Evolutionary conservation across 202 grass and related monocot genomes (phyloP), one percentile per base, ranked within the genome.

Genomic region (Zizania palustris): DNA sequence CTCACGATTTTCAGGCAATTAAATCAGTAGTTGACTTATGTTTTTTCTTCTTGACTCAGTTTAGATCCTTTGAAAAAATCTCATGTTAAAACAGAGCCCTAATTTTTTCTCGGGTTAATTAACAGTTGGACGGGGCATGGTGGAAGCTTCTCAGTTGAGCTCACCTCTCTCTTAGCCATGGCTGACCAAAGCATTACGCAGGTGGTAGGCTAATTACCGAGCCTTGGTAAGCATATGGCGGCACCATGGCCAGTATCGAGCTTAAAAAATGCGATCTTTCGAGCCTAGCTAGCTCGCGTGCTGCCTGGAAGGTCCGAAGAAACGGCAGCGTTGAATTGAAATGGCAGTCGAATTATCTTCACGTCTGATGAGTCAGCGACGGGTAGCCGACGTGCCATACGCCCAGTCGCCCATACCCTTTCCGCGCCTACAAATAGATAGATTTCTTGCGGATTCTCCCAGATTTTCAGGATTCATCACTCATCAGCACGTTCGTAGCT

Each of bases 351-450:
- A 28, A 28, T 28, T 28, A 38, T 63, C 45, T 65, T 83, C 62
- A 18, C 57, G 67, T 19, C 15, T 6, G 41, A 67, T 45, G 63
- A 46, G 45, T 75, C 65, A 74, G 46, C 39, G 75, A 34, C n/a
- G 22, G 21, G 73, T 43, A n/a, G 68, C 21, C 60, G 74, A 79
- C 53, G 80, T 79, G 85, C 8, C 73, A 78, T n/a, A n/a, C n/a
- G n/a, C n/a, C n/a, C n/a, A n/a, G n/a, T 61, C 60, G 55, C 54
- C 56, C 16, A 15, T 20, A 39, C 28, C 46, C 37, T 7, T 60
- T 75, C 34, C 15, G 35, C 51, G 20, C 41, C 64, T 74, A 84
- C 73, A 76, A 63, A 76, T 50, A 36, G 9, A 1, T 44, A 11
- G 13, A 51, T 49, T 50, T 16, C 51, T 18, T 56, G 13, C 66